These are phyloP conservation scores for Candida verbasci DNA, from an alignment of 805 yeast species.

Conservation along the genomic window DNA sequence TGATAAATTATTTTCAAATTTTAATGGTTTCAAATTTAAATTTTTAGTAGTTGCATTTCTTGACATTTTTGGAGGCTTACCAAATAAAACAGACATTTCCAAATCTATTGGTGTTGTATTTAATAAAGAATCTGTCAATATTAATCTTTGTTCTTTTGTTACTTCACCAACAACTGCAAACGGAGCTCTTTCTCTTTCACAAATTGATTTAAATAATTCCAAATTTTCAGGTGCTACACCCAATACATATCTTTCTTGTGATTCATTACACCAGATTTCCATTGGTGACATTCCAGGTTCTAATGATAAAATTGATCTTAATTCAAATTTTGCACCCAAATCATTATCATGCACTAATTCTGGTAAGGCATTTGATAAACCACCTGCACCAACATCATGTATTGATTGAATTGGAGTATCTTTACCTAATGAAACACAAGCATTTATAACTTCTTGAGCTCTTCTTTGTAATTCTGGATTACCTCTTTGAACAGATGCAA, in stretches of 20 bases:
- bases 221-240: slow-evolving; percentile 84
- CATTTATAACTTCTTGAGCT: slow-evolving; percentile 96
- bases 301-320: slow-evolving; percentile 81
- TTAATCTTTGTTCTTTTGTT: slow-evolving; percentile 76
- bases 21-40: slow-evolving; percentile 42
- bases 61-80: slow-evolving; percentile 95
- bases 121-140: slow-evolving; percentile 74
- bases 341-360: slow-evolving; percentile 97
- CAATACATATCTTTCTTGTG: slow-evolving; percentile 95
- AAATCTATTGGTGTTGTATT: slow-evolving; percentile 88
- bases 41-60: slow-evolving; percentile 64
- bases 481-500: slow-evolving; percentile 98
- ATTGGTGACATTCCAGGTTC: slow-evolving; percentile 99
- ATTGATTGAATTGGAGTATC: slow-evolving; percentile 83
- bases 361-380: slow-evolving; percentile 93
- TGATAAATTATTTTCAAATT: slow-evolving; percentile 32
- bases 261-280: slow-evolving; percentile 99
- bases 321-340: slow-evolving; percentile 88
- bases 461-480: slow-evolving; percentile 99
- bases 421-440: slow-evolving; percentile 80
- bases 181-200: slow-evolving; percentile 94
- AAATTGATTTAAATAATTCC: slow-evolving; percentile 66
- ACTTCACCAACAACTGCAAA: slow-evolving; percentile 95
- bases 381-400: slow-evolving; percentile 99
- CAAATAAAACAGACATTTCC: slow-evolving; percentile 92